Base-by-base conservation (phyloP, 768 basidiomycete species). In the Mrakia frigida region DNA sequence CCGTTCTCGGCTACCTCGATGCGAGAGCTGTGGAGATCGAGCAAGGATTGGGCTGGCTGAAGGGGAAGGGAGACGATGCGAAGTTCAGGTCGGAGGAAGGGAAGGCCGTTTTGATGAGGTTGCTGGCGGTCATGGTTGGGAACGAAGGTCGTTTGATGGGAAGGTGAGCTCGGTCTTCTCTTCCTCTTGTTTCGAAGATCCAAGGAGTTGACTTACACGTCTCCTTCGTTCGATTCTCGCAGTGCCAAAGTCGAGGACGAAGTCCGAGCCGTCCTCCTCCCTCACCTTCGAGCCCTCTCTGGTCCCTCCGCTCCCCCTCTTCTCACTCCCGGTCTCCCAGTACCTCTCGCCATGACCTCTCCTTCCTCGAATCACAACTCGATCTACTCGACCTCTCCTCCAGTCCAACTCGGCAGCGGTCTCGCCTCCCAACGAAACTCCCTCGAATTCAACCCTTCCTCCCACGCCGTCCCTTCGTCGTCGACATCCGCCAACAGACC, bases 81-180 rank as follows among this genome's bases (percentile, higher is more conserved):
- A 88, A 90, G 77, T 86, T 86, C 78, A 84, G 87, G 73, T 87
- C 86, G 70, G 87, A 89, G 35, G 93, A 97, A 80, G 91, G 90
- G 33, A 93, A 90, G 83, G 84, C 92, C 39, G 85, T 89, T 1
- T 84, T 98, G 28, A 86, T 93, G 39, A 89, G 87, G 78, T 81
- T 98, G 53, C 83, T 98, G 63, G 90, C 87, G 81, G 85, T 91
- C 11, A 87, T 98, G 88, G 87, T 98, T 0, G 91, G 95, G 79
- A 89, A 95, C 79, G 94, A 98, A 79, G 96, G 97, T 0, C 88
- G 88, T 73, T 84, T 97, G 28, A 88, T 89, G 43, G 94, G 93
- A 85, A 91, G 89, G 95, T 98, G 83, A 81, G 91, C 85, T 35
- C 11, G 23, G 23, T 21, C 70, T 28, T 61, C 33, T 16, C 61